A percentile compares a stretch with the other conserved stretches of the same genome.
Evolutionary conservation across 2,329 filamentous ascomycete genomes (phyloP).

Genomic region (Colletotrichum sp.): DNA sequence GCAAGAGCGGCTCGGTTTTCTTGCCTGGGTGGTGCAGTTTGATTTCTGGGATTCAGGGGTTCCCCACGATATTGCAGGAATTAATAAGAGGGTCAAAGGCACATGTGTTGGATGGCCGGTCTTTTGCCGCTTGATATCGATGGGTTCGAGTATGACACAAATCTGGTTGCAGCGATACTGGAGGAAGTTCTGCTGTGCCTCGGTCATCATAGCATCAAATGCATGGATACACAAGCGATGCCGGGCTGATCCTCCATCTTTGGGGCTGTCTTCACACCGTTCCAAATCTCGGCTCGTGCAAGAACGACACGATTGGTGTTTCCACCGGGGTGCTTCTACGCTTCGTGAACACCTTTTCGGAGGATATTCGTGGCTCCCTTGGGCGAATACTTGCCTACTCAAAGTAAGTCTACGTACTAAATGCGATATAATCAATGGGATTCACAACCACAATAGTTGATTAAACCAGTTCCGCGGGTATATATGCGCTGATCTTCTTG

Average conservation of each 20-base stretch:
- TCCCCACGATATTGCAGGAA: not conserved
- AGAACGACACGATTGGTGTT: slow-evolving; percentile 51
- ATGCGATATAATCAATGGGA: slow-evolving; percentile 52
- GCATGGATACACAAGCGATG: no score
- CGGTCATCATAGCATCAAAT: no score
- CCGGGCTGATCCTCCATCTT: slow-evolving; percentile 31
- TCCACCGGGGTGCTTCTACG: slow-evolving; percentile 46
- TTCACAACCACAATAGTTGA: slow-evolving; percentile 25
- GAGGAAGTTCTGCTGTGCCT: not conserved
- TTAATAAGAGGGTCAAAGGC: not conserved
- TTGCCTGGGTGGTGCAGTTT: not conserved
- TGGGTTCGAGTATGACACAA: not conserved
- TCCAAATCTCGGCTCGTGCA: slow-evolving; percentile 54
- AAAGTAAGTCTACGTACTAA: slow-evolving; percentile 60
- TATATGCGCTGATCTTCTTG: not conserved
- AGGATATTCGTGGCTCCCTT: slow-evolving; percentile 47
- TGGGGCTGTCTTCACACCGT: slow-evolving; percentile 21
- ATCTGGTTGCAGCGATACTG: not conserved
- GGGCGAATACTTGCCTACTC: slow-evolving; percentile 38
- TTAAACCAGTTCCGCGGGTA: not conserved
- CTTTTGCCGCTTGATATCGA: not conserved
- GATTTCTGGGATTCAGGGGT: not conserved
- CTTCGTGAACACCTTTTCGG: slow-evolving; percentile 56
- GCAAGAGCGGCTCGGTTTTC: not conserved
- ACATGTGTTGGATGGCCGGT: not conserved